Evolutionary conservation across 2,329 filamentous ascomycete species (phyloP), one percentile per base, ranked within the genome.

Genomic region (Monosporascus cannonballus): DNA sequence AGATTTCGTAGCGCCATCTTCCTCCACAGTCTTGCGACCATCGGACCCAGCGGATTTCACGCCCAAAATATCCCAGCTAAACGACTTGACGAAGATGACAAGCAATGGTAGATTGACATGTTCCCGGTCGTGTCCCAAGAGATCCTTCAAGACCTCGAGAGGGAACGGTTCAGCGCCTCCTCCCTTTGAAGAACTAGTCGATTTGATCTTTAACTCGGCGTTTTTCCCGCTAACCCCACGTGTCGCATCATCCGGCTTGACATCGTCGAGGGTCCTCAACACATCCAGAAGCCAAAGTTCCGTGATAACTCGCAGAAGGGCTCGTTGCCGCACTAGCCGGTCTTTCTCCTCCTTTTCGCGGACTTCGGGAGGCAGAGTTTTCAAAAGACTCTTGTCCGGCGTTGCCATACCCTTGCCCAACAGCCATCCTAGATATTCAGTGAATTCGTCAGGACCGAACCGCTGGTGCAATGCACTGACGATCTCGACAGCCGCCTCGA

Each of bases 301-400:
- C 2, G 94, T 96, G 36, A 96, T 91, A 14, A 99, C 87, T 38
- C 92, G 85, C 51, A 99, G 74, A 22, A 99, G 80, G 6, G 92
- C 81, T 53, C 94, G 84, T 69, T 99, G 95, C 51, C 94, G 84
- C 34, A 84, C 81, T 41, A 97, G 77, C 6, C 94, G 87, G 55
- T 99, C 94, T 71, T 96, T 96, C 72, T 99, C 94, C 70, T 99
- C 94, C 59, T 90, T 89, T 69, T 99, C 95, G 49, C 89, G 89
- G 30, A 91, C 82, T 62, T 99, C 94, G 37, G 84, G 81, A 6
- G 86, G 75, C 59, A 96, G 76, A 1, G 80, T 79, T 72, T 96
- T 97, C 60, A 97, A 73, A 56, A 79, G 80, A 56, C 85, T 83
- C 73, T 90, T 96, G 68, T 97, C 93, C 5, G 93, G 92, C 14